Evolutionary conservation across 805 yeast species (phyloP).

Genomic region (Crinitomyces ghanaensis): DNA sequence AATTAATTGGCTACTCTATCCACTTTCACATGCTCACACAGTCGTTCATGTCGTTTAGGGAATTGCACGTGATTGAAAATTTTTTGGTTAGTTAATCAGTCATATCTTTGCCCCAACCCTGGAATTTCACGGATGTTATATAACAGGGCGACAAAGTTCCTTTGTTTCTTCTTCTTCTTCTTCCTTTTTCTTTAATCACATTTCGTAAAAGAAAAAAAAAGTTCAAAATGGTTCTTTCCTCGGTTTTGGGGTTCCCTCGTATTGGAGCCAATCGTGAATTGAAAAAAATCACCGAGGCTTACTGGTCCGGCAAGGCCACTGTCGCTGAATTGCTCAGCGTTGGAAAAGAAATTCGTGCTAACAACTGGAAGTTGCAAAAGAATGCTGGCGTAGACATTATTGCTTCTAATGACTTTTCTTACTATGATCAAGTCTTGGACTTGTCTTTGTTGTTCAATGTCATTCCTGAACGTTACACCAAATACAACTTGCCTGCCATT

Average conservation of each 20-base stretch:
- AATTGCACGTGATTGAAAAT: too few relatives aligned
- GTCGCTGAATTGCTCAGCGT: slow-evolving; percentile 80
- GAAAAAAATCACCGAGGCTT: slow-evolving; percentile 96
- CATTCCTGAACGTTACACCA: slow-evolving; percentile 93
- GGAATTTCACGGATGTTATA: too few relatives aligned
- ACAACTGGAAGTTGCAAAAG: slow-evolving; percentile 97
- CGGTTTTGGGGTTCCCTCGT: slow-evolving; percentile 99
- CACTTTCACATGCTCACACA: too few relatives aligned
- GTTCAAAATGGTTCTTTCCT: slow-evolving; percentile 74
- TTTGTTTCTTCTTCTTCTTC: too few relatives aligned
- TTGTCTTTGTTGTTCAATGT: slow-evolving; percentile 87
- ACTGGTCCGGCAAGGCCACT: slow-evolving; percentile 92
- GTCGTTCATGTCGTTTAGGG: too few relatives aligned
- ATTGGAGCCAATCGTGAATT: slow-evolving; percentile 99
- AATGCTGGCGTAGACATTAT: slow-evolving; percentile 95
- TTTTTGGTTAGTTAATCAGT: too few relatives aligned
- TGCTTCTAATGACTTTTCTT: slow-evolving; percentile 96
- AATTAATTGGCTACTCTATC: too few relatives aligned
- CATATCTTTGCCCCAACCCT: too few relatives aligned
- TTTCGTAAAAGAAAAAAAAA: slow-evolving; percentile 2
- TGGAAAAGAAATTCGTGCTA: slow-evolving; percentile 90
- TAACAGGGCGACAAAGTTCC: too few relatives aligned
- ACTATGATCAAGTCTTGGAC: slow-evolving; percentile 94
- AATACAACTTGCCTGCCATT: slow-evolving; percentile 75
- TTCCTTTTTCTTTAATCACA: too few relatives aligned